Evolutionary conservation across 2,329 filamentous ascomycete genomes (phyloP).

Genomic region (Plenodomus lindquistii): DNA sequence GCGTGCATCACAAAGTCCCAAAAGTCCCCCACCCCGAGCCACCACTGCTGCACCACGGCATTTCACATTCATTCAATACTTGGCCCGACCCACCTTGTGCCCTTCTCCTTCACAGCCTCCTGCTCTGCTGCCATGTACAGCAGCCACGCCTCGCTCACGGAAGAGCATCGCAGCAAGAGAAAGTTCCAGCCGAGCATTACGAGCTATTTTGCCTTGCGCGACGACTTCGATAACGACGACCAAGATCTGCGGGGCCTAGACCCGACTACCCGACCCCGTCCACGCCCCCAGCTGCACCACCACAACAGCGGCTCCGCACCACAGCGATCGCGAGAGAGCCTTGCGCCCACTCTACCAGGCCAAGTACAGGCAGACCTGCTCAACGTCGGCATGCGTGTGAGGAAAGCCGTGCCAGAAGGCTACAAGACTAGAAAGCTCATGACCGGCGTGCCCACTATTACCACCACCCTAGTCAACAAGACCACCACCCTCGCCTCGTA

Average conservation of each 20-base stretch:
- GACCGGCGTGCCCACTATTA: conserved; percentile 26
- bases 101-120: conserved; percentile 1
- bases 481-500: conserved; percentile 14
- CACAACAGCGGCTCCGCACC: not conserved
- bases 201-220: conserved; percentile 45
- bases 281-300: conserved; percentile 11
- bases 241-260: conserved; percentile 31
- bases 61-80: not conserved
- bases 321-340: conserved; percentile 18
- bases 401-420: conserved; percentile 90
- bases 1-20: conserved; percentile 24
- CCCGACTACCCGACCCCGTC: conserved; percentile 28
- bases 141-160: conserved; percentile 14
- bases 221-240: conserved; percentile 19
- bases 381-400: conserved; percentile 89
- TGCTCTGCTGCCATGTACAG: not conserved
- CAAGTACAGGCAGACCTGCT: conserved; percentile 81
- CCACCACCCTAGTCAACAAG: conserved; percentile 25
- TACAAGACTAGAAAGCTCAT: conserved; percentile 73
- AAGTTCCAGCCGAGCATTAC: conserved; percentile 52
- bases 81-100: not conserved
- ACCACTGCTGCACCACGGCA: not conserved
- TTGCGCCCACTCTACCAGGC: conserved; percentile 60
- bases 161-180: conserved; percentile 46
- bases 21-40: conserved; percentile 14